Conservation (phyloP, 176 grass and related monocot genomes). For the Cenchrus fungigraminus region DNA sequence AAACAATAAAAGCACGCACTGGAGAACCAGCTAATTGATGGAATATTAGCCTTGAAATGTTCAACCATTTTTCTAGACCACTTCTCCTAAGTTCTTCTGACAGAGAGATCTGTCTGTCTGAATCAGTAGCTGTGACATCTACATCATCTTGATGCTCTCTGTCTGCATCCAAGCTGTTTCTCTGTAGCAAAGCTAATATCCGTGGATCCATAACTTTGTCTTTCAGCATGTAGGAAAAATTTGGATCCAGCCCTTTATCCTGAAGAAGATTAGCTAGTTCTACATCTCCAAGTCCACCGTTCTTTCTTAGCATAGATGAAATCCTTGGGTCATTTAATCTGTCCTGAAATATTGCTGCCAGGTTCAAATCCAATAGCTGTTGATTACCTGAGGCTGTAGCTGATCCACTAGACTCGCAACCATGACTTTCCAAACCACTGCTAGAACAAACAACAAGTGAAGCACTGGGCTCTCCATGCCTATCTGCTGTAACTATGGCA, state of each 20-base stretch:
- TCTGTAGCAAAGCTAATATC: constrained; percentile 89
- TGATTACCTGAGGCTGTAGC: constrained; percentile 64
- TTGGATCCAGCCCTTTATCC: constrained; percentile 98
- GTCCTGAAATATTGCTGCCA: constrained; percentile 87
- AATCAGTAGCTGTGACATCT: constrained; percentile 80
- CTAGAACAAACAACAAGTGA: constrained; percentile 70
- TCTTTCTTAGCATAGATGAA: constrained; percentile 97
- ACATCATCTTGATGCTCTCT: constrained; percentile 81
- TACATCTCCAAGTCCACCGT: constrained; percentile 73
- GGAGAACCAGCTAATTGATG: constrained; percentile 86
- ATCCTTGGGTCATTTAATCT: constrained; percentile 94
- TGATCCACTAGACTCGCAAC: constrained; percentile 76
- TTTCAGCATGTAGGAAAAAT: constrained; percentile 99
- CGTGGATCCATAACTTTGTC: constrained; percentile 95
- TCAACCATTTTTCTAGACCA: constrained; percentile 88
- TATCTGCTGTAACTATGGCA: constrained; percentile 48
- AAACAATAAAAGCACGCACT: constrained; percentile 80
- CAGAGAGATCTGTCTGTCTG: constrained; percentile 90
- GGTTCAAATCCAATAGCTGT: constrained; percentile 79
- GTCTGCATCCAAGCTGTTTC: constrained; percentile 96
- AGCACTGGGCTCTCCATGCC: constrained; percentile 56
- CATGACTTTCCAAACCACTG: constrained; percentile 78
- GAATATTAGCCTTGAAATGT: constrained; percentile 88
- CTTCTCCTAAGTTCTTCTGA: constrained; percentile 93
- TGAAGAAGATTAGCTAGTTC: constrained; percentile 93